Evolutionary conservation across 805 yeast species (phyloP).

Genomic region (Lachancea cidri): DNA sequence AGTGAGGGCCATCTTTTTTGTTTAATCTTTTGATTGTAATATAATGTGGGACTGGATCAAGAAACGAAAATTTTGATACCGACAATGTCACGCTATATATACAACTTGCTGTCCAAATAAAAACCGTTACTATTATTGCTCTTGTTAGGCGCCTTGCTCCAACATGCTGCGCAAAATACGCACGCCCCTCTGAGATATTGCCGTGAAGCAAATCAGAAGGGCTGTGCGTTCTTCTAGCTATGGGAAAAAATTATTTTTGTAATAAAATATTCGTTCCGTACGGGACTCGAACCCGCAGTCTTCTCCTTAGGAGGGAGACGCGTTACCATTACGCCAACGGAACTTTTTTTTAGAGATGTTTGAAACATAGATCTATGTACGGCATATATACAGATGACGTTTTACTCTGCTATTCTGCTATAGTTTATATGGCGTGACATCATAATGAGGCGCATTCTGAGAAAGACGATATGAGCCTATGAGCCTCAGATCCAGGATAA

Average conservation of each 20-base stretch:
- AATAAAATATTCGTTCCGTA: constrained; percentile 39
- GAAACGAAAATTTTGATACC: too few relatives aligned
- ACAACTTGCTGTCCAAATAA: not conserved
- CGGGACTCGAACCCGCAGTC: constrained; percentile 69
- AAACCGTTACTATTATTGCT: not conserved
- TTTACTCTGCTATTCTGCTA: too few relatives aligned
- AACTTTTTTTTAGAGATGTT: constrained; percentile 9
- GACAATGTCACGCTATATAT: not conserved
- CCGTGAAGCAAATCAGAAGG: not conserved
- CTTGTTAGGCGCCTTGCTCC: not conserved
- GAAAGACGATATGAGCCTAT: too few relatives aligned
- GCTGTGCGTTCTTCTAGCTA: not conserved
- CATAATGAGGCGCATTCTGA: too few relatives aligned
- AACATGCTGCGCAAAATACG: not conserved
- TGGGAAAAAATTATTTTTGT: too few relatives aligned
- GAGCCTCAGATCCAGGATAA: too few relatives aligned
- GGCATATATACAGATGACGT: too few relatives aligned
- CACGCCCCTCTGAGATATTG: not conserved
- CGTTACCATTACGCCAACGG: constrained; percentile 63
- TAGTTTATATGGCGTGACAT: too few relatives aligned
- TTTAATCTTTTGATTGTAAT: too few relatives aligned
- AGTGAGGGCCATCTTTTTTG: constrained; percentile 3
- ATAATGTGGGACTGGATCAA: too few relatives aligned
- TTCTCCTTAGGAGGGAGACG: constrained; percentile 67
- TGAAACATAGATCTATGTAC: not conserved